Base-by-base conservation (phyloP, 2,329 filamentous ascomycete genomes). In the Fusarium burgessii region DNA sequence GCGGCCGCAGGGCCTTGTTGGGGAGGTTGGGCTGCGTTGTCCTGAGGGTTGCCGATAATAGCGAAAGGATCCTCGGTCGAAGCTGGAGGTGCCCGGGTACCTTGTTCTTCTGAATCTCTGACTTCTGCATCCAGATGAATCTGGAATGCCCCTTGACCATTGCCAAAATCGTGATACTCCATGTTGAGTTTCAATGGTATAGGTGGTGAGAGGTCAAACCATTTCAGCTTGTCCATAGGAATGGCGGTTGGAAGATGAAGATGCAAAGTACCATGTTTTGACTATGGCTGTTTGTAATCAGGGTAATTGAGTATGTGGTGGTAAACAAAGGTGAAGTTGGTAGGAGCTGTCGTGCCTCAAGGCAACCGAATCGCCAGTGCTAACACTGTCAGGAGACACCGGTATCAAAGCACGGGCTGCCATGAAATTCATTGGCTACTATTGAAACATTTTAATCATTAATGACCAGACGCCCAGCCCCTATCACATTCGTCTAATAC, bases 401-500 rank as follows among this genome's bases (percentile, higher is more conserved):
- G 10, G 27, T 25, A 40, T 15, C 15, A 50, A 55, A 45, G 23
- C 10, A 52, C 17, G 25, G 33, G 49, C 32, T 62, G 33, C 43
- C 49, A 50, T 43, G 17, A 50, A 51, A 36, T 55, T 40, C 41
- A 33, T 18, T 40, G 42, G 49, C 47, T 68, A 32, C 63, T 68
- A 58, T 71, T 57, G 56, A 73, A 66, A 64, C 55, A 65, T 58
- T 69, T 59, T 68, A 74, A 71, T 74, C 73, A 78, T 78, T 78
- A 74, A 74, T 66, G 68, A 78, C 77, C 79, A 75, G 76, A 79
- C 78, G 78, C 79, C 79, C 68, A 70, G 73, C 73, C 78, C 68
- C 62, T 75, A 76, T 70, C 64, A 62, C 49, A 57, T 76, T 80
- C 79, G 82, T 84, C 82, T 84, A 84, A 83, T 83, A 81, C 81